These are phyloP conservation scores for Talaromyces sp. DNA, from an alignment of 2,329 filamentous ascomycete species.

Conservation along the genomic window DNA sequence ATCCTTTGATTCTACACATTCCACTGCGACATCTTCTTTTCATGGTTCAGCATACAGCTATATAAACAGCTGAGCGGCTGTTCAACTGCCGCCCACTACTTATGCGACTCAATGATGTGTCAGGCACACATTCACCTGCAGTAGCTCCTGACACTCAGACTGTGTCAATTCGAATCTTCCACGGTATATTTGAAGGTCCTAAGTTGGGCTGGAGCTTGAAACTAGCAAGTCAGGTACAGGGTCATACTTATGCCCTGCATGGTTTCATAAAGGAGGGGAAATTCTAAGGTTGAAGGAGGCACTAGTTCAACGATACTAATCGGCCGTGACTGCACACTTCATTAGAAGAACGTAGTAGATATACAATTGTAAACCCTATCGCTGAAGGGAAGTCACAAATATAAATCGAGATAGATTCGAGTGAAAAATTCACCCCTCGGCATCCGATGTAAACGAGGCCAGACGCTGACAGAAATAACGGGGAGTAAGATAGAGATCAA, in stretches of 20 bases:
- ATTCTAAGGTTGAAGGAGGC: no score
- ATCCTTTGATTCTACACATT: neutral
- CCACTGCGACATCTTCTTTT: neutral
- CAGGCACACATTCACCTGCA: no score
- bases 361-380: neutral
- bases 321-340: neutral
- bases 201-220: no score
- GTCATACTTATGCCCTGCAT: neutral
- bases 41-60: neutral
- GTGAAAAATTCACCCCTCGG: neutral
- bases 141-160: no score
- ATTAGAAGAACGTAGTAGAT: conserved; percentile 1
- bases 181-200: no score
- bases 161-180: no score
- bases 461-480: neutral
- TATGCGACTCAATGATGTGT: no score
- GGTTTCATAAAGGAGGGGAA: no score
- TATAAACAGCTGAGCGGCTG: no score
- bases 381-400: neutral
- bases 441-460: neutral
- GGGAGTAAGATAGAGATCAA: neutral
- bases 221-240: no score
- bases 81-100: no score
- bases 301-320: no score
- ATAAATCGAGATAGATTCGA: conserved; percentile 1